Conservation (phyloP, 345 rosid genomes). For the Sisymbrium altissimum region DNA sequence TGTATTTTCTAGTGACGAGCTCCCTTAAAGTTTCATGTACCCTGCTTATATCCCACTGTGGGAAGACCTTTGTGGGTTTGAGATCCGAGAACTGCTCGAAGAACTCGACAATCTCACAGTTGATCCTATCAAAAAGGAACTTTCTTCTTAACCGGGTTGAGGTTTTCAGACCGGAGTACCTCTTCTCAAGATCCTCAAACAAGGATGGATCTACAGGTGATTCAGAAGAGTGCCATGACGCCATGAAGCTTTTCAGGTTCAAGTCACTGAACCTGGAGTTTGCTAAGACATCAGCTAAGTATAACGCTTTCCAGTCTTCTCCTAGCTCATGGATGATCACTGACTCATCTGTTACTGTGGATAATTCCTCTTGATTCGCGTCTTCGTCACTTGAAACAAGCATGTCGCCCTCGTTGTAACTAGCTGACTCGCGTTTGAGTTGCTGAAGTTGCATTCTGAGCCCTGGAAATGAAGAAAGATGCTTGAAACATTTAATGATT, state of each 20-base stretch:
- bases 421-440: conserved; percentile 60
- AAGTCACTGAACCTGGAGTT: conserved; percentile 46
- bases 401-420: conserved; percentile 57
- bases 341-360: conserved; percentile 28
- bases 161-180: conserved; percentile 33
- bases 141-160: conserved; percentile 53
- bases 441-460: conserved; percentile 81
- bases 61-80: conserved; percentile 6
- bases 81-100: conserved; percentile 41
- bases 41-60: conserved; percentile 38
- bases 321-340: conserved; percentile 18
- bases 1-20: conserved; percentile 30
- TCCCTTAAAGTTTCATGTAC: conserved; percentile 39
- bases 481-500: neutral
- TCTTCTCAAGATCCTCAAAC: conserved; percentile 68
- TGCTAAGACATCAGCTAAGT: conserved; percentile 44
- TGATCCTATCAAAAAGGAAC: conserved; percentile 58
- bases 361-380: conserved; percentile 31
- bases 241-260: conserved; percentile 42
- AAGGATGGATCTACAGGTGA: conserved; percentile 48
- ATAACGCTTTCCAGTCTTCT: conserved; percentile 46
- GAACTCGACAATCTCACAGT: conserved; percentile 44
- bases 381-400: conserved; percentile 64
- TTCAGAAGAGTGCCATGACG: conserved; percentile 34
- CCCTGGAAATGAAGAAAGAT: conserved; percentile 36